phyloP scores from a whole-genome alignment of 1,139 yeast genomes.

The Arxiozyma telluris region DNA sequence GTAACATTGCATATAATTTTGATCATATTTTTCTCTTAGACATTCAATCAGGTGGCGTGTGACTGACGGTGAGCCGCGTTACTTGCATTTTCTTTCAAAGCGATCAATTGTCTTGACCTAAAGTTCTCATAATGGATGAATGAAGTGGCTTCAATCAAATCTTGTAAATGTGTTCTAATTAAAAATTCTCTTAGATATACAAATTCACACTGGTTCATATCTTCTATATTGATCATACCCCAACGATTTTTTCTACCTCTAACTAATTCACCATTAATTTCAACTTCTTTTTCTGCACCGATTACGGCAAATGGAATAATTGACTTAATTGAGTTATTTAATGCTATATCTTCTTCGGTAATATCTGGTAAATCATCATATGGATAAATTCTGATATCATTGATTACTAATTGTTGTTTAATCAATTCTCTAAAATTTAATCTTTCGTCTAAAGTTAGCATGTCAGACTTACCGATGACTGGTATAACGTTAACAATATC shows the following conservation, averaged over 20 bases:
- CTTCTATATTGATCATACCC: slow-evolving; percentile 89
- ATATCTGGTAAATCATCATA: slow-evolving; percentile 69
- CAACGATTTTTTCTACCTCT: slow-evolving; percentile 90
- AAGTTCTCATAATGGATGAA: slow-evolving; percentile 85
- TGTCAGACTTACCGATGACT: slow-evolving; percentile 86
- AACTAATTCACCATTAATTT: slow-evolving; percentile 65
- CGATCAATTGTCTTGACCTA: slow-evolving; percentile 87
- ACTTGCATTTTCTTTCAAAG: slow-evolving; percentile 78
- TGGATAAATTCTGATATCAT: slow-evolving; percentile 78
- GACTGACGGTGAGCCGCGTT: slow-evolving; percentile 19
- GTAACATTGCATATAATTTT: not conserved
- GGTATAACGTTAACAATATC: slow-evolving; percentile 95
- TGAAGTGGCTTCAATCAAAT: slow-evolving; percentile 87
- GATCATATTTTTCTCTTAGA: not conserved
- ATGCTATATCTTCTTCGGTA: slow-evolving; percentile 71
- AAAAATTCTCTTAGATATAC: slow-evolving; percentile 86
- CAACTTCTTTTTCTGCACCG: slow-evolving; percentile 78
- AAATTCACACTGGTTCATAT: slow-evolving; percentile 91
- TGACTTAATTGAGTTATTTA: slow-evolving; percentile 67
- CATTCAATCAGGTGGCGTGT: slow-evolving; percentile 7
- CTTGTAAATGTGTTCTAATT: slow-evolving; percentile 92
- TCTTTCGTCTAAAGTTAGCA: slow-evolving; percentile 81
- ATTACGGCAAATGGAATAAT: slow-evolving; percentile 90
- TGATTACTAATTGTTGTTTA: slow-evolving; percentile 68
- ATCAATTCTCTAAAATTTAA: slow-evolving; percentile 61